Evolutionary conservation across 441 rosid species (phyloP).

Genomic region (Erodium texanum): DNA sequence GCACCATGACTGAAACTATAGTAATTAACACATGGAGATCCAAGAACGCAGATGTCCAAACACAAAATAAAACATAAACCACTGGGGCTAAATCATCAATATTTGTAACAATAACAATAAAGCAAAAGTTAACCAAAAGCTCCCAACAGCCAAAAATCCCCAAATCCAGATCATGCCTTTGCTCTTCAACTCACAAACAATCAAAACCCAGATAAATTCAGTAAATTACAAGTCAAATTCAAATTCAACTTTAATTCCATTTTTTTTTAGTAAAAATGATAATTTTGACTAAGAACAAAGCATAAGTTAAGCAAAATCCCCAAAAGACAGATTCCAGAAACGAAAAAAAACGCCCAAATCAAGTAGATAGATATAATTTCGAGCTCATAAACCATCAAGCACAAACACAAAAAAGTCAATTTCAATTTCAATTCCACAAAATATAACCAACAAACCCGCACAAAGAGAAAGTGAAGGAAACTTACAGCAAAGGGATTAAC

Average conservation of each 20-base stretch:
- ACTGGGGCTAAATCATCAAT: not conserved
- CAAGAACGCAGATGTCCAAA: not conserved
- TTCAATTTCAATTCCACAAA: not conserved
- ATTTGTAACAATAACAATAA: not conserved
- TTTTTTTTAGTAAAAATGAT: not conserved
- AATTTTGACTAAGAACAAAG: not conserved
- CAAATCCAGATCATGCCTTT: not conserved
- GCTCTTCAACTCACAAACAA: not conserved
- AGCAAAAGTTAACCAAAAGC: no score
- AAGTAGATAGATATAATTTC: not conserved
- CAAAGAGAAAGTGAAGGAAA: not conserved
- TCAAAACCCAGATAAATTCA: not conserved
- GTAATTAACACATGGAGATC: not conserved
- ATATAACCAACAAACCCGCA: not conserved
- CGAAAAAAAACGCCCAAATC: not conserved
- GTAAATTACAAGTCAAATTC: slow-evolving; percentile 1
- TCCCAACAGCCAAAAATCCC: not conserved
- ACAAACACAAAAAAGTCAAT: not conserved
- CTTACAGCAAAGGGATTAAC: slow-evolving; percentile 86
- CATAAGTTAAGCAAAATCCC: not conserved
- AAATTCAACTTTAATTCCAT: not conserved
- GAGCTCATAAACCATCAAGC: not conserved
- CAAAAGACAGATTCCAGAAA: not conserved
- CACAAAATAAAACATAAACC: not conserved
- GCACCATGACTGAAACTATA: not conserved